A percentile compares a stretch with the other conserved stretches of the same genome.
These are phyloP conservation scores for Aureobasidium namibiae DNA, from an alignment of 2,329 filamentous ascomycete species.

Conservation along the genomic window DNA sequence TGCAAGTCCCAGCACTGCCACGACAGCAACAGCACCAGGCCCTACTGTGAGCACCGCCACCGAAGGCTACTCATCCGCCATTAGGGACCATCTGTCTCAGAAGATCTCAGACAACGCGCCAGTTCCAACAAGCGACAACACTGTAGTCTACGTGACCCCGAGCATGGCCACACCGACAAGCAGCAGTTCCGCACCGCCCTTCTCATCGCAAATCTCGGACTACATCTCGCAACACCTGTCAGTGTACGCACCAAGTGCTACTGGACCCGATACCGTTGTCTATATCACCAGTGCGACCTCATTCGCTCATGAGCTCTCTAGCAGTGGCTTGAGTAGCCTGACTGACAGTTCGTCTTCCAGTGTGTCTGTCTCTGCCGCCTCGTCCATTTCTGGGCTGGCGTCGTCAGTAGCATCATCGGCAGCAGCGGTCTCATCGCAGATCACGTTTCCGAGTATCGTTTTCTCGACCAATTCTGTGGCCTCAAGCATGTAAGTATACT, in stretches of 20 bases:
- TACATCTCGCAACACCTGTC: background rate
- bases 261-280: background rate
- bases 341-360: background rate
- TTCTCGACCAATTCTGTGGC: background rate
- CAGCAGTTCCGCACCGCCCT: background rate
- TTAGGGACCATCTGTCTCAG: background rate
- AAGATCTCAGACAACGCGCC: constrained; percentile 1
- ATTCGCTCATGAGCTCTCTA: background rate
- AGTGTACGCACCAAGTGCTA: background rate
- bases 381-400: background rate
- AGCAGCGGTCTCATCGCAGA: background rate
- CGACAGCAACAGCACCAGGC: background rate
- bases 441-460: background rate
- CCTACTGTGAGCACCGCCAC: constrained; percentile 1
- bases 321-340: background rate
- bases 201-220: background rate
- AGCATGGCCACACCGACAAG: background rate
- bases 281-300: background rate
- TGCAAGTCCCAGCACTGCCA: background rate
- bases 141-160: background rate
- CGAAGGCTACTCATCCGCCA: background rate
- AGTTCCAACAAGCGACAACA: constrained; percentile 4
- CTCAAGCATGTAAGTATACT: background rate
- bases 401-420: background rate
- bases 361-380: background rate